Base-by-base conservation (phyloP, 2,329 filamentous ascomycete species). In the Ophiostoma quercus region DNA sequence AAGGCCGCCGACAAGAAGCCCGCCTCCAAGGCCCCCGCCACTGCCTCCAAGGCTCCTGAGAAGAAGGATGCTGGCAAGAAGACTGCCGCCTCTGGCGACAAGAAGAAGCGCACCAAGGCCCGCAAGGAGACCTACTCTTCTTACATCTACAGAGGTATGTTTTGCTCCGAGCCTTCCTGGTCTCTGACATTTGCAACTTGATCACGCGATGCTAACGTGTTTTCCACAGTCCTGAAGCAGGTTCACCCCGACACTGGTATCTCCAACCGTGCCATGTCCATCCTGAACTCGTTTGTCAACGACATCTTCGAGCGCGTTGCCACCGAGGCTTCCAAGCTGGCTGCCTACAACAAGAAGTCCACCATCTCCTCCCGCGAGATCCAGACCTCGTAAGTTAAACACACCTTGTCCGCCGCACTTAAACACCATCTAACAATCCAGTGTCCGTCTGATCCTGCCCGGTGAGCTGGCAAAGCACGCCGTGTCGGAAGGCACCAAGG, bases 21-120 rank as follows among this genome's bases (percentile, higher is more conserved):
- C 84, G 94, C 92, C 85, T 88, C 92, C 85, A 98, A 98, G 92
- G 94, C 94, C 77, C 93, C 94, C 72, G 92, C 84, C 68, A 86
- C 91, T 79, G 86, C 86, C 75, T 85, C 84, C 77, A 88, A 88
- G 84, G 85, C 85, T 74, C 85, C 85, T 71, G 94, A 97, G 89
- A 97, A 97, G 91, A 97, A 98, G 90, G 94, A 98, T 85, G 95
- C 94, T 75, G 95, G 94, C 87, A 99, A 99, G 92, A 99, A 98
- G 91, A 98, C 95, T 67, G 92, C 94, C 72, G 89, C 94, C 73
- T 89, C 92, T 80, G 95, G 95, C 75, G 95, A 98, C 78, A 98
- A 98, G 93, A 99, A 99, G 92, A 99, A 98, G 94, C 92, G 95
- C 80, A 96, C 93, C 86, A 99, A 99, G 94, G 92, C 94, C 76